Conservation (phyloP, 345 rosid species). For the Acer campestre region DNA sequence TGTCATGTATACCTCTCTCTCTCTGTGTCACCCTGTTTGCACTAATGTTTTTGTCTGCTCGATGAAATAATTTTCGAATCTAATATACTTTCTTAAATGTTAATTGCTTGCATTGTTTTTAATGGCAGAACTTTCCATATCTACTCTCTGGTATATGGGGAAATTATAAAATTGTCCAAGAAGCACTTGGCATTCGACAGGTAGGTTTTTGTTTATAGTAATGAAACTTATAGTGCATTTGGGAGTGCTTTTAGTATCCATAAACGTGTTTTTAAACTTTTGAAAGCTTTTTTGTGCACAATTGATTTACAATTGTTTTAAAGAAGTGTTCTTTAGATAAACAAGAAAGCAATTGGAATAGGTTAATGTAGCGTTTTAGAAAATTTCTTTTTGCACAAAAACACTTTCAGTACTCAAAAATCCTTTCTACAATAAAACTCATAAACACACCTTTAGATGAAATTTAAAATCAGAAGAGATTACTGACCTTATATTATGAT, state of each 20-base stretch:
- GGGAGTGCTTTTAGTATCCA: no score
- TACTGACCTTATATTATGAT: neutral
- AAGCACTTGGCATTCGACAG: conserved; percentile 32
- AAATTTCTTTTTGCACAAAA: no score
- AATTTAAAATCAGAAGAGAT: neutral
- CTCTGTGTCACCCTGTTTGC: neutral
- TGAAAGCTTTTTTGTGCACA: neutral
- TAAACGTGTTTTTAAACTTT: no score
- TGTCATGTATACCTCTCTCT: conserved; percentile 21
- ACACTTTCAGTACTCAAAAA: no score
- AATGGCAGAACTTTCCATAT: conserved; percentile 17
- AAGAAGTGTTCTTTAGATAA: no score
- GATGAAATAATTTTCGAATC: neutral
- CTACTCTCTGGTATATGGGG: conserved; percentile 23
- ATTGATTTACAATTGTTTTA: neutral
- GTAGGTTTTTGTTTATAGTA: conserved; percentile 10
- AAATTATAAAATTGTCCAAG: conserved; percentile 35
- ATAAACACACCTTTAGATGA: no score
- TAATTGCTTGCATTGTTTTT: neutral
- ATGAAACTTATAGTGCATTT: neutral
- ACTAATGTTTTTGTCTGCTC: neutral
- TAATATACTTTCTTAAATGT: neutral
- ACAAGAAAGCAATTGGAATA: no score
- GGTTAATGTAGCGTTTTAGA: no score
- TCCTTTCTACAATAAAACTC: no score